These are phyloP conservation scores for Malus hybrid DNA, from an alignment of 331 rosid species.

Conservation along the genomic window DNA sequence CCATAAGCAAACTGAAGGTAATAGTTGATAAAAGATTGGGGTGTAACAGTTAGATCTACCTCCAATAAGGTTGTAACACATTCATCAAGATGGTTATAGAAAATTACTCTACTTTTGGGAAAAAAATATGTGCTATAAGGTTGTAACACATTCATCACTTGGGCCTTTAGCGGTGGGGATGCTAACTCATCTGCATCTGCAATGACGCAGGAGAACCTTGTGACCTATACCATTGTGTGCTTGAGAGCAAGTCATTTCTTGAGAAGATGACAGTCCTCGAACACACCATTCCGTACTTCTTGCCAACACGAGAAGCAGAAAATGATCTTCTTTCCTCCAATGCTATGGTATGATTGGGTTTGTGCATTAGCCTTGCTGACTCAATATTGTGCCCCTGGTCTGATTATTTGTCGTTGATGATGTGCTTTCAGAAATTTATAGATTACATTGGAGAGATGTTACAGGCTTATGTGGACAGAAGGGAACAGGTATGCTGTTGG, in stretches of 20 bases:
- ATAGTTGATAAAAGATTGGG: not conserved
- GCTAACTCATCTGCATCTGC: conserved; percentile 15
- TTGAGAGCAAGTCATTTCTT: conserved; percentile 95
- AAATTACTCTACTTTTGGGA: not conserved
- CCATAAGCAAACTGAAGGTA: not conserved
- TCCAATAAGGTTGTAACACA: not conserved
- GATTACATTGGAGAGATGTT: conserved; percentile 88
- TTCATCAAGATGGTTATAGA: not conserved
- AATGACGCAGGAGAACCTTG: conserved; percentile 66
- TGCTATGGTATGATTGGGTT: conserved; percentile 69
- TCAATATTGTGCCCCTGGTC: conserved; percentile 16
- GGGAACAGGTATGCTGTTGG: conserved; percentile 76
- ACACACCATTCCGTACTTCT: conserved; percentile 90
- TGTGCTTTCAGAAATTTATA: conserved; percentile 80
- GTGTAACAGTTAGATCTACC: not conserved
- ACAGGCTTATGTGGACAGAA: conserved; percentile 94
- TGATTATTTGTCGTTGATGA: conserved; percentile 11
- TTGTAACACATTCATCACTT: not conserved
- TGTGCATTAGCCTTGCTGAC: conserved; percentile 19
- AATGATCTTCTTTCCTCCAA: conserved; percentile 81
- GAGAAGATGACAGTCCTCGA: conserved; percentile 91
- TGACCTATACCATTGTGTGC: conserved; percentile 84
- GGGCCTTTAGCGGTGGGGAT: not conserved
- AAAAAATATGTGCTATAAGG: not conserved
- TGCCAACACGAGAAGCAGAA: conserved; percentile 82